Percentiles rank a stretch among this genome's conserved stretches.
phyloP scores from a whole-genome alignment of 169 alveolate genomes.

The Cryptosporidium viatorum region DNA sequence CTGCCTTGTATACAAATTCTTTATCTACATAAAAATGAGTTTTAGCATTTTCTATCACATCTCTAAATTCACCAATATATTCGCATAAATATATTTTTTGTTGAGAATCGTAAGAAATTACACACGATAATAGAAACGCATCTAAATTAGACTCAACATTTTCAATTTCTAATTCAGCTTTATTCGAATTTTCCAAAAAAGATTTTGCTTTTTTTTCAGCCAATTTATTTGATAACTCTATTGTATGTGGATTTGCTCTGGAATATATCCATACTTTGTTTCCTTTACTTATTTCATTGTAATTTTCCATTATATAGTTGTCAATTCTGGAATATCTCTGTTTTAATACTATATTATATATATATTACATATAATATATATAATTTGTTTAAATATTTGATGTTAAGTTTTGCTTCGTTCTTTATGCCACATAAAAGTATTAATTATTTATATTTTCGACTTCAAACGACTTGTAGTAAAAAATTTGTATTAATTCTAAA shows the following conservation, averaged over 20 bases:
- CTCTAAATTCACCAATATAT: conserved; percentile 9
- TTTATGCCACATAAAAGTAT: conserved; percentile 46
- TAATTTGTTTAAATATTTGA: neutral
- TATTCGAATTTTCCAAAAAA: neutral
- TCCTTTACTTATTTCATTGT: conserved; percentile 12
- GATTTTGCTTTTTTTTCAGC: conserved; percentile 20
- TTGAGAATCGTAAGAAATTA: conserved; percentile 15
- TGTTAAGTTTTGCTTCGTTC: neutral
- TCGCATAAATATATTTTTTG: conserved; percentile 21
- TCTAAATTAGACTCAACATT: neutral
- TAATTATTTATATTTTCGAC: neutral
- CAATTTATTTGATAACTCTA: conserved; percentile 23
- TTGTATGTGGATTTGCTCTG: conserved; percentile 28
- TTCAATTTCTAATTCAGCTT: neutral
- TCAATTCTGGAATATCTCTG: neutral
- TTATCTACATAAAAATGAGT: neutral
- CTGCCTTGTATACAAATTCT: conserved; percentile 46
- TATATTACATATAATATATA: conserved; percentile 16
- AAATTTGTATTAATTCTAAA: neutral
- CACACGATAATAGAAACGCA: conserved; percentile 12
- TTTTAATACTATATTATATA: neutral
- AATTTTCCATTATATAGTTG: conserved; percentile 26
- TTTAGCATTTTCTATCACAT: neutral
- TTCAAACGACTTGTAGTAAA: neutral
- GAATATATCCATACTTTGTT: conserved; percentile 60